These are phyloP conservation scores for Mycena maculata DNA, from an alignment of 768 basidiomycete genomes.

Conservation along the genomic window DNA sequence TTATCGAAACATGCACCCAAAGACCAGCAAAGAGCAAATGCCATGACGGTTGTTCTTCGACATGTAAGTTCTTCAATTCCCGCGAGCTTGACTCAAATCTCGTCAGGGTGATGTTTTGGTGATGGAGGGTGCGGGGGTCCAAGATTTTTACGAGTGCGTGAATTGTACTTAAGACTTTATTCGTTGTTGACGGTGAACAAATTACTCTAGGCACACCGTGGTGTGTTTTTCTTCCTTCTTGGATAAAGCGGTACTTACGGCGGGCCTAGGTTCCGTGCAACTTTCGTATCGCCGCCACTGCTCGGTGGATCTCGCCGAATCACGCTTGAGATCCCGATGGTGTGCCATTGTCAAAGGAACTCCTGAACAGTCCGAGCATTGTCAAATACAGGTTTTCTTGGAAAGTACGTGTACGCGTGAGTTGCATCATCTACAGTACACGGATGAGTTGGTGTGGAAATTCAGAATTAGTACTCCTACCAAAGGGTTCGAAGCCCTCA, in stretches of 20 bases:
- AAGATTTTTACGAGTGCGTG: constrained; percentile 28
- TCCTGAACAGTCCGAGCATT: too few species aligned
- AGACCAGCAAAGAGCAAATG: constrained; percentile 48
- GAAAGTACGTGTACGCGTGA: too few species aligned
- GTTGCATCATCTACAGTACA: too few species aligned
- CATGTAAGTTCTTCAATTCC: constrained; percentile 73
- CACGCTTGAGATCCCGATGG: constrained; percentile 17
- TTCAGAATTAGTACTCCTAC: constrained; percentile 61
- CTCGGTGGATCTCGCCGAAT: constrained; percentile 23
- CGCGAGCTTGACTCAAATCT: not conserved
- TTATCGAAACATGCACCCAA: constrained; percentile 51
- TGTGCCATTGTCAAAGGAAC: too few species aligned
- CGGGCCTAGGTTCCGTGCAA: constrained; percentile 23
- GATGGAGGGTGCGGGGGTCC: constrained; percentile 29
- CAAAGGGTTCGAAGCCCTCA: constrained; percentile 62
- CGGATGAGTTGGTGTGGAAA: constrained; percentile 69
- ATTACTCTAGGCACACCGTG: constrained; percentile 23
- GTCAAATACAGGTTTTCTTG: too few species aligned
- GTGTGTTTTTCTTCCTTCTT: not conserved
- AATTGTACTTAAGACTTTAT: not conserved
- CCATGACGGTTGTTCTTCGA: constrained; percentile 68
- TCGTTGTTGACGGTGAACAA: not conserved
- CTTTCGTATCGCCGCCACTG: constrained; percentile 31
- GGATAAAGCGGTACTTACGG: not conserved
- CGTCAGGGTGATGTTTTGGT: constrained; percentile 23